Conservation (phyloP, 306 rosid species). For the Quercus agrifolia region DNA sequence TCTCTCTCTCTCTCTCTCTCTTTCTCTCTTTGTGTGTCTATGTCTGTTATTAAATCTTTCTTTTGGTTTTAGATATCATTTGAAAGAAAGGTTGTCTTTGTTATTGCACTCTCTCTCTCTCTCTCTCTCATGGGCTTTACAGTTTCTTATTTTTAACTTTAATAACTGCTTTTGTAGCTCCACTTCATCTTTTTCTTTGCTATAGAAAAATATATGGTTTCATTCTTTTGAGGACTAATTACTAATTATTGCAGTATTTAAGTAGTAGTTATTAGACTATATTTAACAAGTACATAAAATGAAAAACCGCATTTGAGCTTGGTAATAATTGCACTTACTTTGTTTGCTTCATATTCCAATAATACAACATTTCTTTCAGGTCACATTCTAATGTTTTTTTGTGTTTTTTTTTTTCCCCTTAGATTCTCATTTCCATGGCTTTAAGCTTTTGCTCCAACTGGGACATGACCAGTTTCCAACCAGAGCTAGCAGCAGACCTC, state of each 20-base stretch:
- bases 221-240: not conserved
- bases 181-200: too few species aligned
- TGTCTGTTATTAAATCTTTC: not conserved
- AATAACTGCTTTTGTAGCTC: too few species aligned
- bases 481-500: not conserved
- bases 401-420: too few species aligned
- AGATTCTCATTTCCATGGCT: slow-evolving; percentile 15
- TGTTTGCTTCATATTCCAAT: not conserved
- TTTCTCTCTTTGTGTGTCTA: not conserved
- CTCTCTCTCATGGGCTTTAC: not conserved
- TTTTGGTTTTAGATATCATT: not conserved
- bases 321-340: too few species aligned
- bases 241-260: not conserved
- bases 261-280: too few species aligned
- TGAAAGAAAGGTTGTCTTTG: not conserved
- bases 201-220: too few species aligned
- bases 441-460: slow-evolving; percentile 17
- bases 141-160: too few species aligned
- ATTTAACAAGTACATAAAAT: too few species aligned
- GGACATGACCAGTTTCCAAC: slow-evolving; percentile 11
- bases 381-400: too few species aligned
- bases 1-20: not conserved
- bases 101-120: not conserved
- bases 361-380: too few species aligned
- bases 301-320: not conserved